Conservation (phyloP, 345 rosid species). For the Rhizophora mangle region DNA sequence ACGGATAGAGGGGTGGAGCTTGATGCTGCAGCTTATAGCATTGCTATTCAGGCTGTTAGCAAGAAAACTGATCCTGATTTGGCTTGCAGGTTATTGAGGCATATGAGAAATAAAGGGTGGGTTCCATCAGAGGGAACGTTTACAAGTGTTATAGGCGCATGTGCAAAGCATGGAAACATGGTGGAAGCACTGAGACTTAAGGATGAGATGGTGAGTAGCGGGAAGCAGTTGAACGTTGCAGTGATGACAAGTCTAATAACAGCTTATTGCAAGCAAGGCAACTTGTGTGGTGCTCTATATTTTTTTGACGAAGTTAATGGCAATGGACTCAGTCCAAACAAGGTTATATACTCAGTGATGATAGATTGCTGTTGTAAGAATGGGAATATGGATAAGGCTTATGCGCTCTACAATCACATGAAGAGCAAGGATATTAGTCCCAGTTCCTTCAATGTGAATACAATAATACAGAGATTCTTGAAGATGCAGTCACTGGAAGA, state of each 20-base stretch:
- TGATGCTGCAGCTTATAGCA: conserved; percentile 39
- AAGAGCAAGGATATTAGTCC: conserved; percentile 45
- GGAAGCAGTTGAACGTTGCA: conserved; percentile 52
- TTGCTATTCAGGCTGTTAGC: conserved; percentile 48
- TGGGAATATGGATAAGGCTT: conserved; percentile 49
- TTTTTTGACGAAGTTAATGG: conserved; percentile 51
- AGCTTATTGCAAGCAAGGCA: conserved; percentile 53
- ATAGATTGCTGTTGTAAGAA: conserved; percentile 62
- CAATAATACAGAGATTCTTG: conserved; percentile 56
- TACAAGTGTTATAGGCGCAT: conserved; percentile 52
- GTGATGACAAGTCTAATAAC: conserved; percentile 64
- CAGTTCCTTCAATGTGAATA: conserved; percentile 43
- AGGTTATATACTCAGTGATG: conserved; percentile 56
- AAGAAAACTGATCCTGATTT: conserved; percentile 33
- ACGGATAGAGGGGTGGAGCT: conserved; percentile 48
- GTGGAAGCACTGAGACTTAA: conserved; percentile 61
- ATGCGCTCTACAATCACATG: conserved; percentile 61
- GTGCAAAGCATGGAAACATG: conserved; percentile 54
- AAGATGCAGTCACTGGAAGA: conserved; percentile 34
- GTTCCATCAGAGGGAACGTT: conserved; percentile 44
- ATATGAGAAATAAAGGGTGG: conserved; percentile 55
- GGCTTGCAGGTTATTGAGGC: conserved; percentile 52
- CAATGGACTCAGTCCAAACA: conserved; percentile 60
- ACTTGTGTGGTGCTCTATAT: conserved; percentile 49
- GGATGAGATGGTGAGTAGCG: conserved; percentile 70